Percentiles rank a stretch among this genome's conserved stretches.
Conservation (phyloP, 2,329 filamentous ascomycete species). For the Dactylellina cionopaga region DNA sequence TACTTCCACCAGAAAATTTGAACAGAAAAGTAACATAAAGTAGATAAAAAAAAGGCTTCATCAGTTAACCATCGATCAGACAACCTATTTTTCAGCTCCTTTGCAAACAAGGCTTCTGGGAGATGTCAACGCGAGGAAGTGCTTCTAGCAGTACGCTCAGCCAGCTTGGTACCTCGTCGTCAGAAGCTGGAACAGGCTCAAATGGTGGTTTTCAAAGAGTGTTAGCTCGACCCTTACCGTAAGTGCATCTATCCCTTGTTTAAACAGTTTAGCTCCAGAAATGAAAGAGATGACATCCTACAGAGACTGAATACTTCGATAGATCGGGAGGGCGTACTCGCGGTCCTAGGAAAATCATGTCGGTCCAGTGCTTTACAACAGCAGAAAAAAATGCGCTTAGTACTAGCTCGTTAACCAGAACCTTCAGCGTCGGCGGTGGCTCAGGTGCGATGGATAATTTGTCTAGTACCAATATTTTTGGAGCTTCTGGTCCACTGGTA, state of each 20-base stretch:
- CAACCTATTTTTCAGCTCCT: too few relatives aligned
- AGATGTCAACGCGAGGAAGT: not conserved
- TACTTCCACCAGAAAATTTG: too few relatives aligned
- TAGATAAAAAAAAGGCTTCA: too few relatives aligned
- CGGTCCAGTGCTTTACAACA: not conserved
- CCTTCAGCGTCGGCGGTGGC: not conserved
- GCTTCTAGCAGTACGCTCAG: not conserved
- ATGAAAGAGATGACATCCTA: too few relatives aligned
- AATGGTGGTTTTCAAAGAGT: not conserved
- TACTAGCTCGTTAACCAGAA: not conserved
- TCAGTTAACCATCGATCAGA: too few relatives aligned
- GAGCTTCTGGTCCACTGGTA: too few relatives aligned
- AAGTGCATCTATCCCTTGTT: constrained; percentile 1
- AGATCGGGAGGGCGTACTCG: constrained; percentile 28
- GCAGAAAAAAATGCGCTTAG: not conserved
- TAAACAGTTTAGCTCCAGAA: too few relatives aligned
- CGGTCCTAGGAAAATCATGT: constrained; percentile 17
- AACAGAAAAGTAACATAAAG: too few relatives aligned
- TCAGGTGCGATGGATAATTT: not conserved
- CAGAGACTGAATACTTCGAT: too few relatives aligned
- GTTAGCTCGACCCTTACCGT: constrained; percentile 22
- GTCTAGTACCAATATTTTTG: not conserved
- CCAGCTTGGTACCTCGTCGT: not conserved
- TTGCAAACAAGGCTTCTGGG: not conserved
- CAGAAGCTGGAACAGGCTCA: not conserved